Percentiles rank a stretch among this genome's conserved stretches.
Evolutionary conservation across 495 filamentous ascomycete species (phyloP).

Genomic region (Astrothelium macrocarpum): DNA sequence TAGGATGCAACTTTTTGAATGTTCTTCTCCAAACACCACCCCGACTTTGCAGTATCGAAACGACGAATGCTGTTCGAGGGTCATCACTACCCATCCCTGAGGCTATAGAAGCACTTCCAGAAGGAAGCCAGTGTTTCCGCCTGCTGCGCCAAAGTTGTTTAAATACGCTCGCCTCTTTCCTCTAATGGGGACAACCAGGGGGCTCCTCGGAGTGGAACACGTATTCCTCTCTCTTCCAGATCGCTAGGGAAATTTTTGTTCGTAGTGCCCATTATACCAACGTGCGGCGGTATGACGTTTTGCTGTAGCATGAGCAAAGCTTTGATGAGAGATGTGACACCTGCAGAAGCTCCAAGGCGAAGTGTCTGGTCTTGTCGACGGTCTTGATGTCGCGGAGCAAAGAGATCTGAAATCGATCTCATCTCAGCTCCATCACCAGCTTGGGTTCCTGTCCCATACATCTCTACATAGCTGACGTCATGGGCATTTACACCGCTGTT

Average conservation of each 20-base stretch:
- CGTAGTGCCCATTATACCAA: slow-evolving; percentile 32
- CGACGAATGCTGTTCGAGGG: slow-evolving; percentile 43
- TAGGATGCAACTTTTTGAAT: slow-evolving; percentile 29
- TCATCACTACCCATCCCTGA: slow-evolving; percentile 27
- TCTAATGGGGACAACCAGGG: neutral
- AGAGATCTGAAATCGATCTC: slow-evolving; percentile 24
- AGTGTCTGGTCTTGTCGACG: slow-evolving; percentile 15
- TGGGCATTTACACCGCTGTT: slow-evolving; percentile 15
- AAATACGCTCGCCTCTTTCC: slow-evolving; percentile 46
- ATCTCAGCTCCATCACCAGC: slow-evolving; percentile 33
- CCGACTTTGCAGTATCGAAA: slow-evolving; percentile 49
- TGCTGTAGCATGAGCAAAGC: slow-evolving; percentile 33
- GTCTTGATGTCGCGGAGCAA: slow-evolving; percentile 20
- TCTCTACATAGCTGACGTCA: slow-evolving; percentile 29
- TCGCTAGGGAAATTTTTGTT: slow-evolving; percentile 32
- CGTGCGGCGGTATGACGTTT: slow-evolving; percentile 30
- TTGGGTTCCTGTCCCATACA: slow-evolving; percentile 38
- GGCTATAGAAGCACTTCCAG: slow-evolving; percentile 41
- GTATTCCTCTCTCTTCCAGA: slow-evolving; percentile 24
- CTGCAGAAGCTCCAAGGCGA: slow-evolving; percentile 27
- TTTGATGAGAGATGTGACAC: slow-evolving; percentile 31
- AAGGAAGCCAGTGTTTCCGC: slow-evolving; percentile 45
- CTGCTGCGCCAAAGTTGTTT: slow-evolving; percentile 58
- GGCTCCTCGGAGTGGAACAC: slow-evolving; percentile 26
- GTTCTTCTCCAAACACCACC: slow-evolving; percentile 27